Percentiles rank a stretch among this genome's conserved stretches.
Evolutionary conservation across 2,329 filamentous ascomycete species (phyloP).

Genomic region (Lithohypha guttulata): DNA sequence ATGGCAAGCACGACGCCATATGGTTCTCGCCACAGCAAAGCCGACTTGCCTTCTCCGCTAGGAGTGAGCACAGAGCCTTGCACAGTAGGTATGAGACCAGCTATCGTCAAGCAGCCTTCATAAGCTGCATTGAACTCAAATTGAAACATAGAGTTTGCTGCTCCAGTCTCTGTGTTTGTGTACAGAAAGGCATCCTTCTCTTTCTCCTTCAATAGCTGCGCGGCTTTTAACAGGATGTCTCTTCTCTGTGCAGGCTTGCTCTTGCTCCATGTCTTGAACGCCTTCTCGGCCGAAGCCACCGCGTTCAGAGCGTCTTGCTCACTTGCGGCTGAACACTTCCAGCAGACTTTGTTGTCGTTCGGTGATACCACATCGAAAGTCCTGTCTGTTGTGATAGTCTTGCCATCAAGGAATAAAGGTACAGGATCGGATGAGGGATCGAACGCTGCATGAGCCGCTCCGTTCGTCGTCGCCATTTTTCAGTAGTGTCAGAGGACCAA

Average conservation of each 20-base stretch:
- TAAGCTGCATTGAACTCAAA: conserved; percentile 21
- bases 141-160: conserved; percentile 29
- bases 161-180: conserved; percentile 50
- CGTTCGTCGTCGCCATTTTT: neutral
- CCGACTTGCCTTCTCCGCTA: conserved; percentile 42
- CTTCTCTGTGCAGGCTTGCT: conserved; percentile 51
- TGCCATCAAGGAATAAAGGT: conserved; percentile 36
- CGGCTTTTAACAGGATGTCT: conserved; percentile 58
- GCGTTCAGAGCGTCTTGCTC: conserved; percentile 46
- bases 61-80: conserved; percentile 40
- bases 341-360: conserved; percentile 39
- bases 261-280: conserved; percentile 59
- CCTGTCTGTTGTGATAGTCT: conserved; percentile 30
- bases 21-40: conserved; percentile 62
- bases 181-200: conserved; percentile 50
- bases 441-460: conserved; percentile 11
- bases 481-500: neutral
- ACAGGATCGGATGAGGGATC: conserved; percentile 23
- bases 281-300: conserved; percentile 50
- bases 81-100: conserved; percentile 16
- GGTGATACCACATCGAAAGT: conserved; percentile 47
- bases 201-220: conserved; percentile 50
- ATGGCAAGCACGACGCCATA: conserved; percentile 70
- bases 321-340: conserved; percentile 48
- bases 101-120: conserved; percentile 14